Evolutionary conservation across 75 land plant species (phyloP), one percentile per base, ranked within the genome.

Genomic region (Pseudotsuga menziesii): DNA sequence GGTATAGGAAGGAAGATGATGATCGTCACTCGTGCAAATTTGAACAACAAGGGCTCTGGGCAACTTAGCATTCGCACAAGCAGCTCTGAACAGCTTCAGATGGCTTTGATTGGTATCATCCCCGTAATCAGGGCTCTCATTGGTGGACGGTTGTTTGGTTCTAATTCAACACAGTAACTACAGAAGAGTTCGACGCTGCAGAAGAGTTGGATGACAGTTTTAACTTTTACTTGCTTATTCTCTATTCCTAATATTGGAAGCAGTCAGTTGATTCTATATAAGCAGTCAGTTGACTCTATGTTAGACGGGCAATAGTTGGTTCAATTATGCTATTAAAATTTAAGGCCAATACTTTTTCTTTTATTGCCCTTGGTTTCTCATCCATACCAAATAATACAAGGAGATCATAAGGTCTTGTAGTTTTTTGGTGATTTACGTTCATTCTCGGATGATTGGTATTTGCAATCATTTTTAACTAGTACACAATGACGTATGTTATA

Each of bases 11-110:
- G 90, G 39, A 85, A 81, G 59, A 92, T 88, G 3, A 89, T 88
- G 83, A 76, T 92, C 77, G 90, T 87, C 8, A 84, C 84, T 19
- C 88, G 98, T 32, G 92, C 80, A 14, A 91, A 87, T 61, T 58
- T 97, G 81, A 97, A 92, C 80, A 97, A 94, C 83, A 87, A 89
- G 79, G 76, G 89, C 6, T 88, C 90, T 77, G 99, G 99, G 13
- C 98, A 92, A 83, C 83, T 97, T 19, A 83, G 90, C 6, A 86
- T 97, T 58, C 78, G 88, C 32, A 88, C 93, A 35, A 94, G 92
- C 82, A 88, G 87, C 79, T 89, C 93, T 26, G 99, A 97, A 9
- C 95, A 97, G 76, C 86, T 94, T 55, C 90, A 92, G 78, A 80
- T 97, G 78, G 98, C 93, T 41, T 88, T 94, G 22, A 75, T 91